A percentile compares a stretch with the other conserved stretches of the same genome.
Conservation (phyloP, 441 rosid species). For the Biscutella laevigata region DNA sequence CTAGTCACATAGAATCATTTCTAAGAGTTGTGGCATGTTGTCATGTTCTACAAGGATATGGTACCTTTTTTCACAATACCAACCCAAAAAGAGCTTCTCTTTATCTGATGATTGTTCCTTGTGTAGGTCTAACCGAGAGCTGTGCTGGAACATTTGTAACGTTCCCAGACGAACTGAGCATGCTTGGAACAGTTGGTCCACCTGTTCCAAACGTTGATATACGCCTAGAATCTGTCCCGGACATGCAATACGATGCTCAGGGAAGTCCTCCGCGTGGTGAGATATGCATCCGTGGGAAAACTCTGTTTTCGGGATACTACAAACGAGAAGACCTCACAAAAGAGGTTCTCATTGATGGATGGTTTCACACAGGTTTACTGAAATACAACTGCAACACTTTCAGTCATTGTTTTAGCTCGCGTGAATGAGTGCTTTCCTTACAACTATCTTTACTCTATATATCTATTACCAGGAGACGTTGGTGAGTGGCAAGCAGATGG, state of each 20-base stretch:
- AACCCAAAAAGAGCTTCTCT: neutral
- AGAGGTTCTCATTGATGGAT: slow-evolving; percentile 82
- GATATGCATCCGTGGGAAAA: slow-evolving; percentile 70
- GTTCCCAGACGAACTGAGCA: slow-evolving; percentile 60
- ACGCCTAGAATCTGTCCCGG: slow-evolving; percentile 83
- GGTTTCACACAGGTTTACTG: slow-evolving; percentile 88
- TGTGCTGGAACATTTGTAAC: slow-evolving; percentile 96
- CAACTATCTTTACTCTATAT: too few relatives aligned
- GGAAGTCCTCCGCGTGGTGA: slow-evolving; percentile 73
- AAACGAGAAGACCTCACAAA: slow-evolving; percentile 86
- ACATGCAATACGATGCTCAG: slow-evolving; percentile 85
- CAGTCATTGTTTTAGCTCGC: too few relatives aligned
- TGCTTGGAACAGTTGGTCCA: slow-evolving; percentile 94
- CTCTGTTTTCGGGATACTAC: slow-evolving; percentile 73
- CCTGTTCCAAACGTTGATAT: slow-evolving; percentile 91
- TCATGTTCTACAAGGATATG: slow-evolving; percentile 97
- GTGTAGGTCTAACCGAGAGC: slow-evolving; percentile 82
- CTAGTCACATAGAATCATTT: slow-evolving; percentile 75
- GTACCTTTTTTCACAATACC: slow-evolving; percentile 26
- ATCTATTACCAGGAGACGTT: slow-evolving; percentile 56
- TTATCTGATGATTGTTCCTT: neutral
- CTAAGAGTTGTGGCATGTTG: slow-evolving; percentile 88
- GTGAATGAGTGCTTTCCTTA: too few relatives aligned
- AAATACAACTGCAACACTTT: neutral
- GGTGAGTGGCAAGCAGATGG: slow-evolving; percentile 98